Conservation (phyloP, 495 filamentous ascomycete species). For the Cercophora samala region DNA sequence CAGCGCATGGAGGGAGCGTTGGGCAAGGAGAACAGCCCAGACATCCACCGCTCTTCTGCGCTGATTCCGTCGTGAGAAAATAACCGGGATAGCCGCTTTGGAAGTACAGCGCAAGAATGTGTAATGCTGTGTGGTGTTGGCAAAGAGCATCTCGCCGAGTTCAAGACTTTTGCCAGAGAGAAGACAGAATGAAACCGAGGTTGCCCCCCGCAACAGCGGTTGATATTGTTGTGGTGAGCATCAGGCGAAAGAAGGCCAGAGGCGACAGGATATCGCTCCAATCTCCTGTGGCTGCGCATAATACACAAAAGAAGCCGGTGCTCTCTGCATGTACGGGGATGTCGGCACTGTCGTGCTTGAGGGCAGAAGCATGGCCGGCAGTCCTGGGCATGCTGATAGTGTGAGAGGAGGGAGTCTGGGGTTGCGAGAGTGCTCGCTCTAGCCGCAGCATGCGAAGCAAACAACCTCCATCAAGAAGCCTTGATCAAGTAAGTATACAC, state of each 20-base stretch:
- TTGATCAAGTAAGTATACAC: neutral
- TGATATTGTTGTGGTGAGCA: neutral
- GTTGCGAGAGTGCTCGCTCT: neutral
- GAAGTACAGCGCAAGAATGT: neutral
- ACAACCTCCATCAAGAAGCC: neutral
- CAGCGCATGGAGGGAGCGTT: neutral
- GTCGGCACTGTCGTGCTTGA: neutral
- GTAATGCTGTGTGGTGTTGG: neutral
- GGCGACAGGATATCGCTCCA: neutral
- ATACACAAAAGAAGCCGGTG: neutral
- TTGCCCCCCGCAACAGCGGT: neutral
- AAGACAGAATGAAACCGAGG: neutral
- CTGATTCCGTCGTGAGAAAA: neutral
- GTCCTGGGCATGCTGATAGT: neutral
- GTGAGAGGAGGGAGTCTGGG: neutral
- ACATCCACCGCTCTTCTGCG: constrained; percentile 2
- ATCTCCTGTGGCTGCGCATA: neutral
- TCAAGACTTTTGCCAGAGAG: neutral
- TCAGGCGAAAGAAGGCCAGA: neutral
- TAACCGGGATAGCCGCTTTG: neutral
- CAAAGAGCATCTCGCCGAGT: neutral
- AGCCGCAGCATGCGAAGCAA: neutral
- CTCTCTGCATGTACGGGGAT: neutral
- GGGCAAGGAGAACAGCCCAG: neutral
- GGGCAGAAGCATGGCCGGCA: neutral